Percentiles rank a stretch among this genome's conserved stretches.
Conservation (phyloP, 208 protist genomes). For the Novymonas esmeraldas region DNA sequence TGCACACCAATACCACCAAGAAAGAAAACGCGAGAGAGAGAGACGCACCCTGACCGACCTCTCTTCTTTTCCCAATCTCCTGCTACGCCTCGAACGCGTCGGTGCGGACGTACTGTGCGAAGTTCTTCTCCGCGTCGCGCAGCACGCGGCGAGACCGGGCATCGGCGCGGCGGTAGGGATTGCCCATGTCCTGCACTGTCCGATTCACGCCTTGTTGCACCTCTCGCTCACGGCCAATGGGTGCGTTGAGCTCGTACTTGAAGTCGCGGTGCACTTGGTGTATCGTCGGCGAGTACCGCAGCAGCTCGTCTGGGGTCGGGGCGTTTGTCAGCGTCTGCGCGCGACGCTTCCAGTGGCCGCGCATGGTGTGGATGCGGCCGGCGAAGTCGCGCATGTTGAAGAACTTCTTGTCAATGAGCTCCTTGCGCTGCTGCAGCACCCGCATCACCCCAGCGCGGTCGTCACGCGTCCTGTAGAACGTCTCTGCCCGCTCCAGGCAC, state of each 20-base stretch:
- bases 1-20: too few species aligned
- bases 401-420: conserved; percentile 89
- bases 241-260: conserved; percentile 83
- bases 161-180: conserved; percentile 73
- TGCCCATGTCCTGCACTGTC: conserved; percentile 79
- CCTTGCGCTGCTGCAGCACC: conserved; percentile 78
- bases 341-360: conserved; percentile 86
- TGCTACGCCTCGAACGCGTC: conserved; percentile 61
- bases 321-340: conserved; percentile 78
- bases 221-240: conserved; percentile 85
- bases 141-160: conserved; percentile 58
- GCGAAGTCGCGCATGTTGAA: conserved; percentile 92
- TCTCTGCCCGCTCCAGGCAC: conserved; percentile 76
- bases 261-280: conserved; percentile 92
- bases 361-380: conserved; percentile 90
- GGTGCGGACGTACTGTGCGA: conserved; percentile 65
- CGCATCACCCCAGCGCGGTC: conserved; percentile 65
- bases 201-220: conserved; percentile 84
- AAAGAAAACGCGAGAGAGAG: conserved; percentile 23
- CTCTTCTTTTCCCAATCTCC: neutral
- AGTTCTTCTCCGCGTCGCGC: conserved; percentile 84
- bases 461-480: conserved; percentile 41
- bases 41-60: neutral
- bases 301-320: conserved; percentile 85
- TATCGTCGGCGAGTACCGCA: conserved; percentile 87